Evolutionary conservation across 352 stramenopile genomes (phyloP), one percentile per base, ranked within the genome.

Genomic region (Lagenidium giganteum): DNA sequence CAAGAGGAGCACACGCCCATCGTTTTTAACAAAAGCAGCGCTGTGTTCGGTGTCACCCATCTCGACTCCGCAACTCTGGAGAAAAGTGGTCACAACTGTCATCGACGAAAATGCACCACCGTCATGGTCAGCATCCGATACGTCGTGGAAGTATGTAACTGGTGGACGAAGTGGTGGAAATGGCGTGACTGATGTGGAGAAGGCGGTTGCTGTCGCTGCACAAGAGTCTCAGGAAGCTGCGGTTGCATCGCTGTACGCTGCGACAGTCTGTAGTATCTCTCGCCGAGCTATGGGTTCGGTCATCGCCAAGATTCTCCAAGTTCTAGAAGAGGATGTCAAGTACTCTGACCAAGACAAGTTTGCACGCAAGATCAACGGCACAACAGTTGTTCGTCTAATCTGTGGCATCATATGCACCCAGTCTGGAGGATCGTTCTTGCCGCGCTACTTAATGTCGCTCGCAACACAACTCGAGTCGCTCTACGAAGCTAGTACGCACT

Each of bases 391-490:
- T 11, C 74, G 73, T 27, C 65, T 92, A 6, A 76, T 88, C 17
- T 70, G 70, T 3, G 67, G 71, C 9, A 87, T 91, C 34, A 90
- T 94, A 59, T 82, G 72, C 43, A 84, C 74, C 4, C 62, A 64
- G 13, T 57, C 69, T 7, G 82, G 75, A 8, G 71, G 72, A 4
- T 69, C 78, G 3, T 90, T 92, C 51, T 49, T 94, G 36, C 79
- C 77, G 12, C 71, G 76, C n/a, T 92, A 89, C 64, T 86, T 94
- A 67, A 89, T 89, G 70, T 94, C 82, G 6, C 44, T 94, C n/a
- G 76, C 75, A 8, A 49, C 56, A 27, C 82, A 94, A 43, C 43
- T 92, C 8, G 82, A 92, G 48, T 83, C 52, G 57, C 54, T 94
- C 0, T 83, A 79, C 23, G 71, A 87, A 22, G 74, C 64, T 4